Conservation (phyloP, 2,329 filamentous ascomycete species). For the Fusarium sp. region DNA sequence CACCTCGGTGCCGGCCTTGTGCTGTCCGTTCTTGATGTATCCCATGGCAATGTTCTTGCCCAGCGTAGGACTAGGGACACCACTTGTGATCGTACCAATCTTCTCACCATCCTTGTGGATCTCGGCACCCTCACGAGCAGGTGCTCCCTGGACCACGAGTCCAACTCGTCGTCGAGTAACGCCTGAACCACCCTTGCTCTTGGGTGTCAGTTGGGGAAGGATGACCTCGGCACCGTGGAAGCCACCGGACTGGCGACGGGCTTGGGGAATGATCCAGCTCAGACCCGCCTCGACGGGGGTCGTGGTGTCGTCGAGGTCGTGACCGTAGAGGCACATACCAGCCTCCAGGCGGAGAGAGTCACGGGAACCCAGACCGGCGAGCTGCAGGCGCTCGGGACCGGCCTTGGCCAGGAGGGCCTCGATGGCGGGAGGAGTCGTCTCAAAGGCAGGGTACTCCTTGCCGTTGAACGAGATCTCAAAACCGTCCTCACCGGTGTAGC, state of each 20-base stretch:
- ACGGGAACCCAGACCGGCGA: conserved; percentile 88
- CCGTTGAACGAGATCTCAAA: conserved; percentile 87
- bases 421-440: conserved; percentile 63
- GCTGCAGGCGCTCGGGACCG: conserved; percentile 68
- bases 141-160: conserved; percentile 81
- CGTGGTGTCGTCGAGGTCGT: conserved; percentile 85
- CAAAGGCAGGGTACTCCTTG: conserved; percentile 51
- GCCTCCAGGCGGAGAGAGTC: conserved; percentile 94
- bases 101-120: conserved; percentile 72
- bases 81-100: conserved; percentile 85
- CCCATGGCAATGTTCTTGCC: conserved; percentile 96
- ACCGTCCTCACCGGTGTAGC: conserved; percentile 97
- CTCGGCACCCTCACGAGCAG: conserved; percentile 86
- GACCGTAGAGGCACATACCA: conserved; percentile 99
- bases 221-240: conserved; percentile 87
- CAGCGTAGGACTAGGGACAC: conserved; percentile 85
- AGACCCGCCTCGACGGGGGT: conserved; percentile 66
- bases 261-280: conserved; percentile 83
- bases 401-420: conserved; percentile 72
- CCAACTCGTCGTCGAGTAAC: conserved; percentile 79
- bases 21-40: conserved; percentile 80
- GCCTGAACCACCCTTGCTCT: conserved; percentile 74
- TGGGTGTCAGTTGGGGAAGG: conserved; percentile 75
- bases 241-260: conserved; percentile 69
- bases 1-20: conserved; percentile 85